Base-by-base conservation (phyloP, 2,329 filamentous ascomycete species). In the Pestalotiopsis sp. region DNA sequence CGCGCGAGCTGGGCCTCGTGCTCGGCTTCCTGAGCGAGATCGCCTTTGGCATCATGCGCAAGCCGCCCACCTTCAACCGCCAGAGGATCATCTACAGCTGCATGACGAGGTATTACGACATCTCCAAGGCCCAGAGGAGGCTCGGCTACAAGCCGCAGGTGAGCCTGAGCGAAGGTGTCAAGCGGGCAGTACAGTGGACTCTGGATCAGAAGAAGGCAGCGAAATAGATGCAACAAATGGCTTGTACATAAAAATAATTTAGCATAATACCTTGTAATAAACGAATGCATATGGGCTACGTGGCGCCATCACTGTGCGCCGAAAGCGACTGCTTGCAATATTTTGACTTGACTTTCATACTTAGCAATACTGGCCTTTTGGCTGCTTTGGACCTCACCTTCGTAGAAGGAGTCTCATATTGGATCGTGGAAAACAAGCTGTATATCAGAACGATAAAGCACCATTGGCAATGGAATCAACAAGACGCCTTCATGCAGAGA, bases 41-140 rank as follows among this genome's bases (percentile, higher is more conserved):
- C 68, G 80, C 85, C 71, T 85, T 82, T 70, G 79, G 75, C 74
- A 72, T 87, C 68, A 71, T 90, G 60, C 77, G 85, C 66, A 87
- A 84, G 77, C 83, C 83, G 49, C 83, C 88, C 2, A 90, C 85
- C 20, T 86, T 91, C 74, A 90, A 83, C 75, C 83, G 85, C 73
- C 85, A 88, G 81, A 82, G 87, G 68, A 87, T 92, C 70, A 83
- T 87, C 72, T 93, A 91, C 78, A 89, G 89, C 76, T 90, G 87
- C 78, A 92, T 94, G 90, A 92, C 90, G 68, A 85, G 92, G 68
- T 95, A 94, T 81, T 94, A 92, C 80, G 90, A 90, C 81, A 93
- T 94, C 77, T 83, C 84, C 69, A 95, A 95, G 86, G 92, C 92
- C 68, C 92, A 89, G 84, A 83, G 79, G 74, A 84, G 92, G 73